phyloP scores from a whole-genome alignment of 2,329 filamentous ascomycete species.

The Claviceps arundinis region DNA sequence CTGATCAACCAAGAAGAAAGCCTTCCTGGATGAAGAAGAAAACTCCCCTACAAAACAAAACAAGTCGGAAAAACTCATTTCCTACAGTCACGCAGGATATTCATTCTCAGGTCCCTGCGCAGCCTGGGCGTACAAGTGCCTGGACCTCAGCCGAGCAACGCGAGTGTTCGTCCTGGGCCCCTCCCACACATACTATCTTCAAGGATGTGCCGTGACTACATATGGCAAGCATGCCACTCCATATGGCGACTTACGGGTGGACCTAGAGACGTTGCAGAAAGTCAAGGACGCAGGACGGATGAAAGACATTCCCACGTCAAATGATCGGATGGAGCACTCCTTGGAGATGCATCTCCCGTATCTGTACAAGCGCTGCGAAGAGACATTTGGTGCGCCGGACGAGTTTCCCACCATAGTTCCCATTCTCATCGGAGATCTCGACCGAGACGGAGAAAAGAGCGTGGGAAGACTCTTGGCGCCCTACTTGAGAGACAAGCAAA shows the following conservation, averaged over 20 bases:
- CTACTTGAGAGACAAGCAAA: slow-evolving; percentile 62
- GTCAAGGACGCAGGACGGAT: slow-evolving; percentile 27
- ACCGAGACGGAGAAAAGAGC: slow-evolving; percentile 47
- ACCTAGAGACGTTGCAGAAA: slow-evolving; percentile 38
- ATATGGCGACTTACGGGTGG: slow-evolving; percentile 55
- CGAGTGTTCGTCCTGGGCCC: slow-evolving; percentile 87
- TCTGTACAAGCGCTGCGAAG: slow-evolving; percentile 61
- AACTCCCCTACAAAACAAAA: background rate
- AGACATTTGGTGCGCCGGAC: slow-evolving; percentile 33
- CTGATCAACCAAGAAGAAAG: too few species aligned
- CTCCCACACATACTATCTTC: slow-evolving; percentile 75
- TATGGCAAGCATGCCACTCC: slow-evolving; percentile 63
- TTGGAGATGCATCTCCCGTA: slow-evolving; percentile 96
- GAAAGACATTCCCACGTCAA: slow-evolving; percentile 43
- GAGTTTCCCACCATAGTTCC: slow-evolving; percentile 67
- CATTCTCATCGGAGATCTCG: slow-evolving; percentile 69
- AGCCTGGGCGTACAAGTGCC: slow-evolving; percentile 84
- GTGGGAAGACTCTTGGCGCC: slow-evolving; percentile 62
- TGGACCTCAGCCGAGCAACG: slow-evolving; percentile 72
- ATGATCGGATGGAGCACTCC: slow-evolving; percentile 79
- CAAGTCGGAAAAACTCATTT: background rate
- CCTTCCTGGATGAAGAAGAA: background rate
- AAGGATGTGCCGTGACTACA: slow-evolving; percentile 61
- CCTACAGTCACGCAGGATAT: slow-evolving; percentile 76
- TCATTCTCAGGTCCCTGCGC: slow-evolving; percentile 82